Percentiles rank a stretch among this genome's conserved stretches.
These are phyloP conservation scores for Phytophthora agathidicida DNA, from an alignment of 352 stramenopile genomes.

Conservation along the genomic window DNA sequence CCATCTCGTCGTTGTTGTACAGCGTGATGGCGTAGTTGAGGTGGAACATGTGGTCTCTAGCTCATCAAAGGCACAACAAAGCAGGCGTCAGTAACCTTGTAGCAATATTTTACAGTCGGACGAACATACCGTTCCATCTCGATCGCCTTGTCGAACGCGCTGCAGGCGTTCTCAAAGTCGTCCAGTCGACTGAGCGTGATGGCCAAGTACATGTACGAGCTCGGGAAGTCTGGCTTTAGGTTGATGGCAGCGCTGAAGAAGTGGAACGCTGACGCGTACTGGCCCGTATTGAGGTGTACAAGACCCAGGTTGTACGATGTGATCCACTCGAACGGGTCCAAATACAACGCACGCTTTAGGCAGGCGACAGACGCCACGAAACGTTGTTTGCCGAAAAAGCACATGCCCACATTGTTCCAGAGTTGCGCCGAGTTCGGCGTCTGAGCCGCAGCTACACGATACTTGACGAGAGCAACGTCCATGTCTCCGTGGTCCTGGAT, in stretches of 20 bases:
- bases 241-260: constrained; percentile 92
- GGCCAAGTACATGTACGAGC: constrained; percentile 94
- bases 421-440: constrained; percentile 93
- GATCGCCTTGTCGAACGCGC: constrained; percentile 92
- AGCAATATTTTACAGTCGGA: background rate
- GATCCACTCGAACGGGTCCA: constrained; percentile 96
- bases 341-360: constrained; percentile 91
- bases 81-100: background rate
- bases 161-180: constrained; percentile 93
- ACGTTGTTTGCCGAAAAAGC: constrained; percentile 93
- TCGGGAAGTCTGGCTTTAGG: constrained; percentile 87
- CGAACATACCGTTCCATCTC: constrained; percentile 80
- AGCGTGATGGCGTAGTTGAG: constrained; percentile 91
- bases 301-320: constrained; percentile 94
- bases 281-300: constrained; percentile 92
- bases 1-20: constrained; percentile 91
- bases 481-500: constrained; percentile 95
- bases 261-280: constrained; percentile 94
- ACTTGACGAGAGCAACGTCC: constrained; percentile 95
- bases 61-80: background rate
- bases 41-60: constrained; percentile 86
- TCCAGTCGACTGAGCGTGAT: constrained; percentile 90
- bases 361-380: constrained; percentile 89
- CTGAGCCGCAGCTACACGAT: constrained; percentile 91
- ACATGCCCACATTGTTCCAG: constrained; percentile 97